Conservation (phyloP, 2,329 filamentous ascomycete species). For the Sphaceloma murrayae region DNA sequence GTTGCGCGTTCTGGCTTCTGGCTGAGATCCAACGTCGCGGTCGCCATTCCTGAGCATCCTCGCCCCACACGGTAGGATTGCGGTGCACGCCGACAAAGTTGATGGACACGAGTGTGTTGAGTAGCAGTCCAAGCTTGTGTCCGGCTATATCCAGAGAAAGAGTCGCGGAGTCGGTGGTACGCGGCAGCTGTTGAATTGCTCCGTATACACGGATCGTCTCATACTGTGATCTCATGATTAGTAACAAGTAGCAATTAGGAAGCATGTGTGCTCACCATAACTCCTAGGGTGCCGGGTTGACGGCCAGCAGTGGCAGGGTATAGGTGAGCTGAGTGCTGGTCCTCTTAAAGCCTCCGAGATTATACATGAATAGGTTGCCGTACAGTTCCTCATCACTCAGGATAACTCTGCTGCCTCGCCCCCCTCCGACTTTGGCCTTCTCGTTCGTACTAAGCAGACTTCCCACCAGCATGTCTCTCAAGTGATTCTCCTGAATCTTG, state of each 20-base stretch:
- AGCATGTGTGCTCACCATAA: slow-evolving; percentile 46
- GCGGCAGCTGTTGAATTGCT: slow-evolving; percentile 1
- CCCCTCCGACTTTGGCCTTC: background rate
- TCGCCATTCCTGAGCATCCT: slow-evolving; percentile 14
- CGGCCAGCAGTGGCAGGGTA: slow-evolving; percentile 35
- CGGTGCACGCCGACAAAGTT: slow-evolving; percentile 29
- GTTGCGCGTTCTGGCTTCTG: too few species aligned
- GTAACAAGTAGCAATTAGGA: too few species aligned
- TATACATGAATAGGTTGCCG: slow-evolving; percentile 41
- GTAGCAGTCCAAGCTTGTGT: slow-evolving; percentile 23
- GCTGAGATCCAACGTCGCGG: background rate
- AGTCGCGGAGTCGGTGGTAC: background rate
- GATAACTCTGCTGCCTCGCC: background rate
- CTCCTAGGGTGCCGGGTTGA: slow-evolving; percentile 38
- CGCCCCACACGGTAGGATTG: slow-evolving; percentile 19
- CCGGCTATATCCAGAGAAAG: background rate
- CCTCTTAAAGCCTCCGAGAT: slow-evolving; percentile 39
- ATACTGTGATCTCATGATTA: slow-evolving; percentile 1
- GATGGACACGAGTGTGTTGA: slow-evolving; percentile 31
- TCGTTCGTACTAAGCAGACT: slow-evolving; percentile 3
- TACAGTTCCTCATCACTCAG: slow-evolving; percentile 34
- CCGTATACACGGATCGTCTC: background rate
- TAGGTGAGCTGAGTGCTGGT: slow-evolving; percentile 44
- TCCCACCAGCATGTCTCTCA: background rate
- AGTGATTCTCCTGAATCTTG: background rate